Base-by-base conservation (phyloP, 371 early-diverging fungal species). In the Globomyces sp. region DNA sequence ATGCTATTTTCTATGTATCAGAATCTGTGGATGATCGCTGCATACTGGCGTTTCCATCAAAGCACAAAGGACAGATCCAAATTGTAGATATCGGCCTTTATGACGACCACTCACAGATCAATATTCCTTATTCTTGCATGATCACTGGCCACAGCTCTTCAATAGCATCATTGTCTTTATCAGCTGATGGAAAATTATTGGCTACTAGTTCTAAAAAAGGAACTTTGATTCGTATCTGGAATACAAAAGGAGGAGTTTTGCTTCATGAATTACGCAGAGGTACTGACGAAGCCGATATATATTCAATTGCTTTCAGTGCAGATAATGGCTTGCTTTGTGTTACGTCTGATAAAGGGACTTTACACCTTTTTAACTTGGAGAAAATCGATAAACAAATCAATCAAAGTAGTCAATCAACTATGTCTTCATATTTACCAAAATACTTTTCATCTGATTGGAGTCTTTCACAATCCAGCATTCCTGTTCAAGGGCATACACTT, bases 281-380 rank as follows among this genome's bases (percentile, higher is more conserved):
- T 11, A 85, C 89, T 59, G 97, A 96, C 69, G 74, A 89, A 34
- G 96, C 96, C 4, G 90, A 89, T 61, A 95, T 96, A 34, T 92
- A 87, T 74, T 81, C 88, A 55, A 88, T 96, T 46, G 90, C 92
- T 11, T 95, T 96, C 72, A 90, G 89, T 66, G 75, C 80, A 46
- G 90, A 90, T 62, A 86, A 86, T 4, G 89, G 90, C 0, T 77
- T 91, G 42, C 75, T 95, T 13, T 88, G 90, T 70, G 93, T 92
- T 4, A 87, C 93, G 2, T 91, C 91, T 0, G 96, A 95, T 75
- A 94, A 96, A 68, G 92, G 92, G 11, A 96, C 97, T 1, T 87
- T 96, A 4, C 97, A 96, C 71, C 79, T 96, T 1, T 96, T 96
- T 69, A 90, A 92, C 63, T 83, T 96, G 6, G 10, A 37, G 8